Percentiles rank a stretch among this genome's conserved stretches.
These are phyloP conservation scores for Rutstroemia sp. DNA, from an alignment of 2,329 filamentous ascomycete genomes.

Conservation along the genomic window DNA sequence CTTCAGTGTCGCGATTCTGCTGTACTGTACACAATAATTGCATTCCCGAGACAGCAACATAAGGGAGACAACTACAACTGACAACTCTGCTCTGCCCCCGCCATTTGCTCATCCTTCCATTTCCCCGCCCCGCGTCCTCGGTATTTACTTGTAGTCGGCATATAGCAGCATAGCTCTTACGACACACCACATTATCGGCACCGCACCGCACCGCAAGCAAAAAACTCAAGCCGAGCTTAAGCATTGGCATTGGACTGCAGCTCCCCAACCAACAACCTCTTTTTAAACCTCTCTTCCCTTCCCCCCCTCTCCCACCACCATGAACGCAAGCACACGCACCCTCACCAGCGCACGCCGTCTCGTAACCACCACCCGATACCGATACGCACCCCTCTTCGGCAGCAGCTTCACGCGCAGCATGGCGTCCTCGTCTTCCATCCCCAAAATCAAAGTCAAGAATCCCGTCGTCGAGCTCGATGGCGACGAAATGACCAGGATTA, in stretches of 20 bases:
- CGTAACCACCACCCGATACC: not conserved
- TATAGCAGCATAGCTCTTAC: too few relatives aligned
- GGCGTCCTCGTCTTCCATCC: conserved; percentile 42
- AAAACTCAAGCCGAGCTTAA: conserved; percentile 4
- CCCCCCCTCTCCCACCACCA: conserved; percentile 13
- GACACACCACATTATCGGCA: too few relatives aligned
- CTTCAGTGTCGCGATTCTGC: too few relatives aligned
- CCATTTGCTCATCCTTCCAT: too few relatives aligned
- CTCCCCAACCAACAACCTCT: conserved; percentile 21
- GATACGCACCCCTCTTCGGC: conserved; percentile 14
- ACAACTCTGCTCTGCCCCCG: too few relatives aligned
- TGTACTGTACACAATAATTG: too few relatives aligned
- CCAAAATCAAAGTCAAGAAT: conserved; percentile 99
- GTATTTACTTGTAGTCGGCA: too few relatives aligned
- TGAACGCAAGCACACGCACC: not conserved
- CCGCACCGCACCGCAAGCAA: too few relatives aligned
- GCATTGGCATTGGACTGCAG: conserved; percentile 17
- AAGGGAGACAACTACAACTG: too few relatives aligned
- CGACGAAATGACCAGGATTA: conserved; percentile 94
- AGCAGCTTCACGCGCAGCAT: conserved; percentile 38
- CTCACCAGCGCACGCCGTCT: not conserved
- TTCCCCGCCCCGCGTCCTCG: too few relatives aligned
- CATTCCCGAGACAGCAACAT: too few relatives aligned
- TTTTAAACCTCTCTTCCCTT: conserved; percentile 24
- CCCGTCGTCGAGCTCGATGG: conserved; percentile 97